phyloP scores from a whole-genome alignment of 768 basidiomycete species.

The Epithele typhae region DNA sequence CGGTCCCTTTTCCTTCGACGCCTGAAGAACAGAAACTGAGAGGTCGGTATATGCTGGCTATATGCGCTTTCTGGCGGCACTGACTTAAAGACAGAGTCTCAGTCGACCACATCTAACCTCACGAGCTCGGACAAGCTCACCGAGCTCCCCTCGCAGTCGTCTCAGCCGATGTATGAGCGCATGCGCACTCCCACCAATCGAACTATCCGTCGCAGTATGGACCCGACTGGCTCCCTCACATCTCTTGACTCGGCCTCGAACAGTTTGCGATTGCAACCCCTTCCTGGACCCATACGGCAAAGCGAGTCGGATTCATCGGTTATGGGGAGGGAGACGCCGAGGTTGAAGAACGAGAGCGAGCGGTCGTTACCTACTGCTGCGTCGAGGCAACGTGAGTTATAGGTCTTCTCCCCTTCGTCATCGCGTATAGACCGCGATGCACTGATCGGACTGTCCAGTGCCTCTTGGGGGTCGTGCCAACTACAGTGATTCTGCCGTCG shows the following conservation, averaged over 20 bases:
- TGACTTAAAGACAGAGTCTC: slow-evolving; percentile 14
- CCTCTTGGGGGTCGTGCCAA: no score
- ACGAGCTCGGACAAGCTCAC: slow-evolving; percentile 45
- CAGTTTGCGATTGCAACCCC: slow-evolving; percentile 16
- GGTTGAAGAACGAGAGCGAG: slow-evolving; percentile 53
- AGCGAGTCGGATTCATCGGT: slow-evolving; percentile 34
- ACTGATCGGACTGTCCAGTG: neutral
- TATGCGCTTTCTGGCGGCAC: no score
- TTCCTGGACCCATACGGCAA: slow-evolving; percentile 13
- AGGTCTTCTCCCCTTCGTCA: no score
- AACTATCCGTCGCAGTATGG: slow-evolving; percentile 30
- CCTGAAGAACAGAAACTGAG: neutral
- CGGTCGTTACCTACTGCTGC: slow-evolving; percentile 35
- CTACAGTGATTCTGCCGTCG: slow-evolving; percentile 7
- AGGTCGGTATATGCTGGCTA: neutral
- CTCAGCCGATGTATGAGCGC: slow-evolving; percentile 28
- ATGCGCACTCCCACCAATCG: slow-evolving; percentile 33
- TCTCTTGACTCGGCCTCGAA: slow-evolving; percentile 29
- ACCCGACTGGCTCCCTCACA: slow-evolving; percentile 39
- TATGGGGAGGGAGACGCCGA: slow-evolving; percentile 38
- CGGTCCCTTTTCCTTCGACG: slow-evolving; percentile 17
- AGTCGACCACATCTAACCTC: slow-evolving; percentile 26
- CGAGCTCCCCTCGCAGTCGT: slow-evolving; percentile 32
- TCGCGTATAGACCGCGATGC: no score
- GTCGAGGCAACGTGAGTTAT: slow-evolving; percentile 35